Evolutionary conservation across 2,329 filamentous ascomycete genomes (phyloP).

Genomic region (Xylariaceae sp.): DNA sequence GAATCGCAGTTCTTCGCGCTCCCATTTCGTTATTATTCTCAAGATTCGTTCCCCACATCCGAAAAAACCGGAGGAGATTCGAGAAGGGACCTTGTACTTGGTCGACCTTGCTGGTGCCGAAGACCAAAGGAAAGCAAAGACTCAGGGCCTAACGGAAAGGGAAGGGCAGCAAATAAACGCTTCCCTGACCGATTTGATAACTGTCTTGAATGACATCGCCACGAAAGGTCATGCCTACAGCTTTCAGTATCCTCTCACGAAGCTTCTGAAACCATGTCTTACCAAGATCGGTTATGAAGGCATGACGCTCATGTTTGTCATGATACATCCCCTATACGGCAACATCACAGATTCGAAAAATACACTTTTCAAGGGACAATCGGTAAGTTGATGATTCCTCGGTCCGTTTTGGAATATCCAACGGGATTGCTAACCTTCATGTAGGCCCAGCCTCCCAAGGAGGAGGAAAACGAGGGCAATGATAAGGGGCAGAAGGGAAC

Average conservation of each 20-base stretch:
- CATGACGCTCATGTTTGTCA: constrained; percentile 36
- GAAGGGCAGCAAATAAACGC: constrained; percentile 32
- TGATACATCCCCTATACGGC: constrained; percentile 29
- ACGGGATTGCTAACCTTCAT: not conserved
- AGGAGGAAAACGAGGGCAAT: no score
- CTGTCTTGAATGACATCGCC: constrained; percentile 20
- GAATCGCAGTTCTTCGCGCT: constrained; percentile 88
- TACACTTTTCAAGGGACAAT: constrained; percentile 17
- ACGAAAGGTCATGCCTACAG: constrained; percentile 16
- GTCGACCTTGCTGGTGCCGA: constrained; percentile 95
- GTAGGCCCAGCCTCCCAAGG: not conserved
- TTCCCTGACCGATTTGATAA: constrained; percentile 21
- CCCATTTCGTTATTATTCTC: constrained; percentile 92
- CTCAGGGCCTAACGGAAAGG: constrained; percentile 13
- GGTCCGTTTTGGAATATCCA: not conserved
- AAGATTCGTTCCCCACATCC: constrained; percentile 60
- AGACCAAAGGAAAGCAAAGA: constrained; percentile 24
- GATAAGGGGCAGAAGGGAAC: no score
- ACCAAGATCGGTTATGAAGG: constrained; percentile 14
- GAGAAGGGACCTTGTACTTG: constrained; percentile 88
- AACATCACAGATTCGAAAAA: constrained; percentile 20
- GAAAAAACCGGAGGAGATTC: constrained; percentile 67
- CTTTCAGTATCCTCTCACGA: constrained; percentile 24
- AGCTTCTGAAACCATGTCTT: constrained; percentile 28
- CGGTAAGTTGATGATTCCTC: constrained; percentile 12